Evolutionary conservation across 225 moss, liverwort and hornwort genomes (phyloP).

Genomic region (Sphagnum tenellum): DNA sequence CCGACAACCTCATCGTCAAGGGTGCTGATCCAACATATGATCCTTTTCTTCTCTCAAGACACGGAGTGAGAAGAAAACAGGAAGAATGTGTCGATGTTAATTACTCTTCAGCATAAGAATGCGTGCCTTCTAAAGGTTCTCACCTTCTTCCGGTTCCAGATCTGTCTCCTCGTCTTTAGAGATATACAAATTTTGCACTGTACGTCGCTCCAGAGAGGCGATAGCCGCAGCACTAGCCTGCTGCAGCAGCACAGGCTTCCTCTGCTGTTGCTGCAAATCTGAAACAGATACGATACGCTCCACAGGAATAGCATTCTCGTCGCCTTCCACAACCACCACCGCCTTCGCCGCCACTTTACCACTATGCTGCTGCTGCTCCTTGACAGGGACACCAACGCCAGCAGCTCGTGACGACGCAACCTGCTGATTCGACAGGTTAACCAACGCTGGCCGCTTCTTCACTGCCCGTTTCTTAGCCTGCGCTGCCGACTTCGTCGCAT

Average conservation of each 20-base stretch:
- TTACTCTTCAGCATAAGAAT: too few species aligned
- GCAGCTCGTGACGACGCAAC: constrained; percentile 23
- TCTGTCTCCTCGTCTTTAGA: constrained; percentile 61
- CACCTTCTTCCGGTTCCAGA: too few species aligned
- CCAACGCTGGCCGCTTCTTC: constrained; percentile 67
- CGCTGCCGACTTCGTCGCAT: constrained; percentile 24
- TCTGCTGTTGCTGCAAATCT: constrained; percentile 8
- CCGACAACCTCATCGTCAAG: too few species aligned
- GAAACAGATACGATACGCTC: background rate
- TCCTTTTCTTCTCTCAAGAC: constrained; percentile 33
- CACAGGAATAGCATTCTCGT: constrained; percentile 34
- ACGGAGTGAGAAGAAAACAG: background rate
- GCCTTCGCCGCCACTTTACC: too few species aligned
- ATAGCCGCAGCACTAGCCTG: constrained; percentile 66
- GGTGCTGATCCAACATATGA: constrained; percentile 7
- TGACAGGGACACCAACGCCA: constrained; percentile 8
- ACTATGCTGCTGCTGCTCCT: constrained; percentile 1
- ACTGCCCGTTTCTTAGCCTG: constrained; percentile 74
- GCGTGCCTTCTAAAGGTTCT: too few species aligned
- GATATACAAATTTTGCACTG: constrained; percentile 79
- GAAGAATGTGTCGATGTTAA: too few species aligned
- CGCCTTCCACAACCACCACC: constrained; percentile 12
- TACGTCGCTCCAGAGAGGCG: constrained; percentile 81
- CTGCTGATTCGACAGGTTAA: constrained; percentile 62
- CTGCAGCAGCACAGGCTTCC: constrained; percentile 11